Base-by-base conservation (phyloP, 768 basidiomycete genomes). In the Amanita muscaria region DNA sequence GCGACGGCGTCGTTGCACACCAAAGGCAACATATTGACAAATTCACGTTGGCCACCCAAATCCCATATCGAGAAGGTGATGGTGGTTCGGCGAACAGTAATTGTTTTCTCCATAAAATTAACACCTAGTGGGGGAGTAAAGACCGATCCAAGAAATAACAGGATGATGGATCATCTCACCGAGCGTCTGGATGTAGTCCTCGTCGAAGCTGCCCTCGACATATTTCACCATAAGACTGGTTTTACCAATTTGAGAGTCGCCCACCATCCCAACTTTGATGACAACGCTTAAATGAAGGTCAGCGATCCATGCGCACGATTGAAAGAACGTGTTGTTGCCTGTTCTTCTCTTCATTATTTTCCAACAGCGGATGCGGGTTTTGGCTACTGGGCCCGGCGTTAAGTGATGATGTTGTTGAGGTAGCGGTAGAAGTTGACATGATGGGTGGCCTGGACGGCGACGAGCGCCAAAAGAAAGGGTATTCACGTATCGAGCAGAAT, bases 91-190 rank as follows among this genome's bases (percentile, higher is more conserved):
- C 96, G 83, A 54, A 99, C 94, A 45, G 88, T 87, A 57, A 99
- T 97, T 12, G 94, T 96, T 74, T 99, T 99, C 73, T 99, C 94
- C 96, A 98, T 98, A 66, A 98, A 98, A 67, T 97, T 97, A 70
- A 97, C 92, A 72, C 94, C 89, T 71, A 53, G 46, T 19, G 14
- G 41, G 32, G 3, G 41, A n/a, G 18, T 32, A 23, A 19, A 35
- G 40, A 18, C 38, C 15, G 45, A 47, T 34, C 30, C 51, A 29
- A 6, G 27, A 29, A 29, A 36, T 47, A 35, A 44, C 11, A 8
- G 10, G 4, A 21, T 2, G 37, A 47, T 32, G 45, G 49, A 24
- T 42, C 30, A 33, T 10, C 81, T 46, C 58, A 84, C 90, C 94
- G 68, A 99, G 83, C 68, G 94, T 97, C 78, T 97, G 94, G 63